A percentile compares a stretch with the other conserved stretches of the same genome.
phyloP scores from a whole-genome alignment of 805 yeast genomes.

The Kodamaea restingae region DNA sequence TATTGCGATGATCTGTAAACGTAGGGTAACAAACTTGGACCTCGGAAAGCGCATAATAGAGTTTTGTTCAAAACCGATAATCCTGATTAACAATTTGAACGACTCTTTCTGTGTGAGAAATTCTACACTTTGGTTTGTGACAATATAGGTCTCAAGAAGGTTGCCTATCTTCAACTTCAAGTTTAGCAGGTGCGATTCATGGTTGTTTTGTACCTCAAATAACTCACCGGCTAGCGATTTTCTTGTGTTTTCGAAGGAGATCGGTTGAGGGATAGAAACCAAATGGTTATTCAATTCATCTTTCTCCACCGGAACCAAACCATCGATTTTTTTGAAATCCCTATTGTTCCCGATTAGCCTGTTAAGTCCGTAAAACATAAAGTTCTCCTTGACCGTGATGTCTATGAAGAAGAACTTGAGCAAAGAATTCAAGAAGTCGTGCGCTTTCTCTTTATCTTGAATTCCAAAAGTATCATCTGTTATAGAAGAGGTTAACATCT shows the following conservation, averaged over 20 bases:
- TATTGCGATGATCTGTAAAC: slow-evolving; percentile 40
- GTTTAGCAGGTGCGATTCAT: slow-evolving; percentile 41
- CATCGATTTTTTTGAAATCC: slow-evolving; percentile 40
- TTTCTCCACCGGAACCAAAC: slow-evolving; percentile 34
- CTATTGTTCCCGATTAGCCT: slow-evolving; percentile 49
- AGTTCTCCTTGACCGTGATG: slow-evolving; percentile 35
- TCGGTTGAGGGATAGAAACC: slow-evolving; percentile 27
- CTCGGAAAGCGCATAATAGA: slow-evolving; percentile 43
- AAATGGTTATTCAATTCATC: slow-evolving; percentile 21
- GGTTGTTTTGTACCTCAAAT: slow-evolving; percentile 25
- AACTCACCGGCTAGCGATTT: slow-evolving; percentile 5
- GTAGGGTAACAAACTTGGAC: slow-evolving; percentile 29
- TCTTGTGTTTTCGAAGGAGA: slow-evolving; percentile 13
- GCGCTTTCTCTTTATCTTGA: slow-evolving; percentile 11
- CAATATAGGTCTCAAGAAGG: slow-evolving; percentile 45
- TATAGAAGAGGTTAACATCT: slow-evolving; percentile 46
- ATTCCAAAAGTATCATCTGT: slow-evolving; percentile 26
- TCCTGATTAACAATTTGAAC: slow-evolving; percentile 38
- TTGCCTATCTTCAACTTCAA: slow-evolving; percentile 45
- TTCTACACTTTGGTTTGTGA: slow-evolving; percentile 22
- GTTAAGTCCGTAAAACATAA: slow-evolving; percentile 52
- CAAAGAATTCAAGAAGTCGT: slow-evolving; percentile 20
- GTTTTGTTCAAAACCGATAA: slow-evolving; percentile 49
- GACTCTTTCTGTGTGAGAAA: slow-evolving; percentile 34
- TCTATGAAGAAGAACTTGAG: slow-evolving; percentile 39